Percentiles rank a stretch among this genome's conserved stretches.
These are phyloP conservation scores for Clarireedia monteithiana DNA, from an alignment of 2,329 filamentous ascomycete species.

Conservation along the genomic window DNA sequence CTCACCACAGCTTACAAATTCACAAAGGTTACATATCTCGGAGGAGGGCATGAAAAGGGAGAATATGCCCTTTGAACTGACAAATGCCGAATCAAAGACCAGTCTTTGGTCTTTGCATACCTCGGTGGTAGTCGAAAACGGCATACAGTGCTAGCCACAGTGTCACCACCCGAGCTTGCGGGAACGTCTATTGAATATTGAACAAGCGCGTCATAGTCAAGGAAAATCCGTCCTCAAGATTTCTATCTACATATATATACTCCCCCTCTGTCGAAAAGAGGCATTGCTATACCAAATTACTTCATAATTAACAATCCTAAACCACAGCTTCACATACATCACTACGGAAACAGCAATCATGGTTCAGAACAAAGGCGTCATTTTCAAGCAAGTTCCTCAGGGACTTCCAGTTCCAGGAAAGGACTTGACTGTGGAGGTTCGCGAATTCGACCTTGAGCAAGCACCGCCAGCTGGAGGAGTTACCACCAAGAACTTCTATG, in stretches of 20 bases:
- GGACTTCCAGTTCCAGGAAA: constrained; percentile 63
- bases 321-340: background rate
- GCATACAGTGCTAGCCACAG: too few species aligned
- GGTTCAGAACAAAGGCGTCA: constrained; percentile 62
- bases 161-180: background rate
- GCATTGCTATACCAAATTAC: background rate
- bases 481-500: constrained; percentile 60
- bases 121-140: background rate
- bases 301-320: background rate
- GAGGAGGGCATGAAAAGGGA: background rate
- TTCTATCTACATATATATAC: background rate
- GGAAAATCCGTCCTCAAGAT: background rate
- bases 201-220: background rate
- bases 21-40: background rate
- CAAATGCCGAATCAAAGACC: background rate
- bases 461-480: constrained; percentile 58
- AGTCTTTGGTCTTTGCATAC: too few species aligned
- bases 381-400: constrained; percentile 63
- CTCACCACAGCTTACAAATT: constrained; percentile 3
- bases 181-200: too few species aligned
- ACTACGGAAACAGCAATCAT: constrained; percentile 24
- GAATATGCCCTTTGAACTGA: background rate
- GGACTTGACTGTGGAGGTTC: constrained; percentile 59
- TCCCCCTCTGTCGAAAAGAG: background rate
- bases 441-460: constrained; percentile 57